Evolutionary conservation across 257 asterid species (phyloP).

Genomic region (Plantago ovata): DNA sequence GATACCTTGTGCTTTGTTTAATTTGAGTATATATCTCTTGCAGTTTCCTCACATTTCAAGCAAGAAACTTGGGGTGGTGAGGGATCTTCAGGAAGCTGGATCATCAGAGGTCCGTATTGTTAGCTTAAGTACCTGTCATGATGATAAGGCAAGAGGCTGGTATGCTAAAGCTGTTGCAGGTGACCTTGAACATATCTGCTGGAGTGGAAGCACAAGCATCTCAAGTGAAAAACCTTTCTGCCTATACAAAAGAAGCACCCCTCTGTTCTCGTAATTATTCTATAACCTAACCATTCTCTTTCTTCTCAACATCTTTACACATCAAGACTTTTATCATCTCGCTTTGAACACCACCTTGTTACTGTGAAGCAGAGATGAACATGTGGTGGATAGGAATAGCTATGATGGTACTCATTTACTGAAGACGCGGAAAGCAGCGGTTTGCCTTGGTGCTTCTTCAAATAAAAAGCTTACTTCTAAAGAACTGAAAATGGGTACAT

Average conservation of each 20-base stretch:
- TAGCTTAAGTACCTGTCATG: slow-evolving; percentile 65
- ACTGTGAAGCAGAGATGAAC: slow-evolving; percentile 46
- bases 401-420: slow-evolving; percentile 46
- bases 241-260: slow-evolving; percentile 56
- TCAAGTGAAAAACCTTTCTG: slow-evolving; percentile 46
- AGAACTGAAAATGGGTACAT: slow-evolving; percentile 52
- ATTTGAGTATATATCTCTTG: slow-evolving; percentile 18
- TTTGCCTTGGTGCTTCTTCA: slow-evolving; percentile 70
- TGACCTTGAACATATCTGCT: slow-evolving; percentile 68
- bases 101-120: slow-evolving; percentile 26
- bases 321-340: not conserved
- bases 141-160: slow-evolving; percentile 65
- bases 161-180: slow-evolving; percentile 36
- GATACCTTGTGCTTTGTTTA: slow-evolving; percentile 9
- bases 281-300: slow-evolving; percentile 21
- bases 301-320: not conserved
- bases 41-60: slow-evolving; percentile 65
- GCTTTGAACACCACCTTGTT: not conserved
- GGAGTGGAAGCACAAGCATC: slow-evolving; percentile 44
- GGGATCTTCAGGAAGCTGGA: slow-evolving; percentile 13
- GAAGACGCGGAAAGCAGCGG: slow-evolving; percentile 36
- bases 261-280: slow-evolving; percentile 41
- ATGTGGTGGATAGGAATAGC: slow-evolving; percentile 18
- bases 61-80: slow-evolving; percentile 9
- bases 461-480: slow-evolving; percentile 55